Percentiles rank a stretch among this genome's conserved stretches.
phyloP scores from a whole-genome alignment of 2,329 filamentous ascomycete genomes.

The Beauveria caledonica region DNA sequence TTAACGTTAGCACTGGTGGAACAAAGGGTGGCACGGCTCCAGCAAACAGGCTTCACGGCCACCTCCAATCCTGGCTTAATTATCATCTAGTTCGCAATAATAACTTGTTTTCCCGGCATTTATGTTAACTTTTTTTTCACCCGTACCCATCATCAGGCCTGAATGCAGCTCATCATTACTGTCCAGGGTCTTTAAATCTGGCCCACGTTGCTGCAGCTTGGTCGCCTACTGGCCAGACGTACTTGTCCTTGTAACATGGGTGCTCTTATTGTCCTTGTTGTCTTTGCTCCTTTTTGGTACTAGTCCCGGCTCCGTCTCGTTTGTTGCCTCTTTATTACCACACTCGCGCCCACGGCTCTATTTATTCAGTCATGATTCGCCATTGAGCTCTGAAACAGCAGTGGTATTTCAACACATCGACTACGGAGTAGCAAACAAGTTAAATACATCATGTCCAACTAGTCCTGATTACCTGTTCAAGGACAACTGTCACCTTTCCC shows the following conservation, averaged over 20 bases:
- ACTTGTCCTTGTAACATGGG: no score
- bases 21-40: not conserved
- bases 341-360: not conserved
- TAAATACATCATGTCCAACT: conserved; percentile 10
- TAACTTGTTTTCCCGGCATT: no score
- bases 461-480: conserved; percentile 5
- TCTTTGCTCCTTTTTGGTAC: not conserved
- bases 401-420: conserved; percentile 11
- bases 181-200: not conserved
- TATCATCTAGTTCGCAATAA: no score
- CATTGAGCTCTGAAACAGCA: not conserved
- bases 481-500: not conserved
- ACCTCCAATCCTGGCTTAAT: not conserved
- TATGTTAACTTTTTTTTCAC: not conserved
- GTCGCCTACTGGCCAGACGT: conserved; percentile 31
- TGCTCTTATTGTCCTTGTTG: no score
- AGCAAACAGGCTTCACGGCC: not conserved
- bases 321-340: no score
- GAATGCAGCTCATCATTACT: not conserved
- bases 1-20: not conserved
- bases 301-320: not conserved
- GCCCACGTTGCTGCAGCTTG: not conserved
- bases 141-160: not conserved
- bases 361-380: not conserved
- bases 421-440: conserved; percentile 8